These are phyloP conservation scores for Chrysanthemum makinoi DNA, from an alignment of 129 eudicot species.

Conservation along the genomic window DNA sequence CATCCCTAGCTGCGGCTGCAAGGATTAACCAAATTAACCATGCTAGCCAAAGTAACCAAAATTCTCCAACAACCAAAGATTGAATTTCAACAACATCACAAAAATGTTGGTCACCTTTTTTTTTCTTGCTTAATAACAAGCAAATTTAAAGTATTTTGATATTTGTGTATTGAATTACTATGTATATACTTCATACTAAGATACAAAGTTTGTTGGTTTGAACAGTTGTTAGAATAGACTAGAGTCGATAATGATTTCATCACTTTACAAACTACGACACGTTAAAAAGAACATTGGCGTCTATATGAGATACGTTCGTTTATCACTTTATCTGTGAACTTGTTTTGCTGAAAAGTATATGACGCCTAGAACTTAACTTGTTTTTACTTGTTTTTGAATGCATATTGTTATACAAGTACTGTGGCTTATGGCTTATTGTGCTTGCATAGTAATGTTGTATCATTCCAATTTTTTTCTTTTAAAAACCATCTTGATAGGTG, in stretches of 20 bases:
- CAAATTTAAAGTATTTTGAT: constrained; percentile 23
- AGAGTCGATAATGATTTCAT: background rate
- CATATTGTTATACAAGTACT: too few relatives aligned
- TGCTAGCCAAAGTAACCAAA: constrained; percentile 44
- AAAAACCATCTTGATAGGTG: background rate
- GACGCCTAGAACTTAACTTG: too few relatives aligned
- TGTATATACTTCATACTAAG: constrained; percentile 28
- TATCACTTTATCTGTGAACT: too few relatives aligned
- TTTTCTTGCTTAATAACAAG: constrained; percentile 21
- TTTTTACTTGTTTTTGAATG: too few relatives aligned
- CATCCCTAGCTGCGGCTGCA: constrained; percentile 94
- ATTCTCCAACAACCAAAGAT: constrained; percentile 15
- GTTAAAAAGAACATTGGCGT: background rate
- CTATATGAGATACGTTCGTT: too few relatives aligned
- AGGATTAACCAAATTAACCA: constrained; percentile 60
- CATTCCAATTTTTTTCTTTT: background rate
- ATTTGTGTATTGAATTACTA: constrained; percentile 20
- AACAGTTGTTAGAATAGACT: background rate
- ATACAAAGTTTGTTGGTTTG: constrained; percentile 1
- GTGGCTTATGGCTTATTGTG: too few relatives aligned
- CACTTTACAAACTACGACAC: background rate
- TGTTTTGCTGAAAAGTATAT: too few relatives aligned
- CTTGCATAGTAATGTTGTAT: too few relatives aligned
- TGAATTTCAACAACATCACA: constrained; percentile 11
- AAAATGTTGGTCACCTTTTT: constrained; percentile 11